Evolutionary conservation across 495 filamentous ascomycete genomes (phyloP).

Genomic region (Alectoria sarmentosa): DNA sequence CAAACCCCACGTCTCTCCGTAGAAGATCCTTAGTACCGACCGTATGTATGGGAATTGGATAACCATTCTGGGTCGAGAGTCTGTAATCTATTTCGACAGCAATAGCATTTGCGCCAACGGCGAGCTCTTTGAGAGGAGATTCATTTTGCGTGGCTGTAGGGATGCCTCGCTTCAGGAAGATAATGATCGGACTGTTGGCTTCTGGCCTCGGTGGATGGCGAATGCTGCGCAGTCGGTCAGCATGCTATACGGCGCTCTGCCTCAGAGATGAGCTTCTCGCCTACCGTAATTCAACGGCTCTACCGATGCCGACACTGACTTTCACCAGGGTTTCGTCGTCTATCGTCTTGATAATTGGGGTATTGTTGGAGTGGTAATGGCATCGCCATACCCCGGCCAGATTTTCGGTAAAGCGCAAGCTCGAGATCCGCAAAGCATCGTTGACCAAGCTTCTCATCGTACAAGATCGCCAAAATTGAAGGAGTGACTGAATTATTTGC

Average conservation of each 20-base stretch:
- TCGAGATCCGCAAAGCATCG: not conserved
- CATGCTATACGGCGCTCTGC: not conserved
- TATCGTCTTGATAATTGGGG: not conserved
- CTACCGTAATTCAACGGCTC: slow-evolving; percentile 1
- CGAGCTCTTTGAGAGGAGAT: slow-evolving; percentile 18
- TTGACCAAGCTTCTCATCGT: not conserved
- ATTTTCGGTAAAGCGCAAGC: not conserved
- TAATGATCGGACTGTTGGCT: slow-evolving; percentile 25
- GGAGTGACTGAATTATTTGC: too few relatives aligned
- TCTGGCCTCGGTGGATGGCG: slow-evolving; percentile 19
- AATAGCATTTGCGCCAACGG: slow-evolving; percentile 28
- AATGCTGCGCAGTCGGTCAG: slow-evolving; percentile 16
- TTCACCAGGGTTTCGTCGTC: not conserved
- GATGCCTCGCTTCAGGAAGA: slow-evolving; percentile 32
- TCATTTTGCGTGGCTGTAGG: not conserved
- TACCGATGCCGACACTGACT: not conserved
- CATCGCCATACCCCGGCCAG: not conserved
- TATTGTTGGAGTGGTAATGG: not conserved
- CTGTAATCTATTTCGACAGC: slow-evolving; percentile 35
- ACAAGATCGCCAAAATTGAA: not conserved
- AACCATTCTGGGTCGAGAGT: slow-evolving; percentile 24
- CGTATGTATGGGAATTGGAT: slow-evolving; percentile 37
- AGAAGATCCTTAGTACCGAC: slow-evolving; percentile 4
- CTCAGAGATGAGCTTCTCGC: not conserved
- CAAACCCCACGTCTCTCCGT: not conserved